Conservation (phyloP, 129 eudicot species). For the Pulicaria dysenterica region DNA sequence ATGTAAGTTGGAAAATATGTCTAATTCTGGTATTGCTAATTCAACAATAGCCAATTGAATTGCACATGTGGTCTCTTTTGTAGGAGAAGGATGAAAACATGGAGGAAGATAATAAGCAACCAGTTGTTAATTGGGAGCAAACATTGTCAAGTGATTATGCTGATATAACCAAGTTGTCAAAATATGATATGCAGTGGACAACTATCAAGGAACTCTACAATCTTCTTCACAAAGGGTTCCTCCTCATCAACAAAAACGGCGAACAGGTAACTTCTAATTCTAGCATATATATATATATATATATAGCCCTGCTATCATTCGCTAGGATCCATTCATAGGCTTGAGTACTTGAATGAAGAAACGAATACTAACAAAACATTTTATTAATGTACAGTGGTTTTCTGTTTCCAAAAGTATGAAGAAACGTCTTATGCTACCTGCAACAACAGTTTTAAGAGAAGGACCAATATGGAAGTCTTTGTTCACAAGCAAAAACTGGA, state of each 20-base stretch:
- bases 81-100: neutral
- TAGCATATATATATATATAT: no score
- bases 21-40: neutral
- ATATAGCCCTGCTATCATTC: no score
- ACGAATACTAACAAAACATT: no score
- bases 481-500: no score
- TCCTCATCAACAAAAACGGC: neutral
- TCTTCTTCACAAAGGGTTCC: conserved; percentile 25
- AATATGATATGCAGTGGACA: conserved; percentile 12
- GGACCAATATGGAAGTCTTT: no score
- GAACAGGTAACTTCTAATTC: neutral
- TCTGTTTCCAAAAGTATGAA: neutral
- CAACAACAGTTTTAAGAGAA: no score
- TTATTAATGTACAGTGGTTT: conserved; percentile 15
- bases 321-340: no score
- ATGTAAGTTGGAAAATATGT: neutral
- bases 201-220: conserved; percentile 30
- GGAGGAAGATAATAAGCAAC: neutral
- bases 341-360: no score
- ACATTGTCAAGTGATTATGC: neutral
- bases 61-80: neutral
- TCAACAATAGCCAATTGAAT: neutral
- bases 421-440: conserved; percentile 8
- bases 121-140: conserved; percentile 4
- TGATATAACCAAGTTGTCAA: conserved; percentile 2